Evolutionary conservation across 805 yeast species (phyloP).

Genomic region (Metschnikowia bowlesiae): DNA sequence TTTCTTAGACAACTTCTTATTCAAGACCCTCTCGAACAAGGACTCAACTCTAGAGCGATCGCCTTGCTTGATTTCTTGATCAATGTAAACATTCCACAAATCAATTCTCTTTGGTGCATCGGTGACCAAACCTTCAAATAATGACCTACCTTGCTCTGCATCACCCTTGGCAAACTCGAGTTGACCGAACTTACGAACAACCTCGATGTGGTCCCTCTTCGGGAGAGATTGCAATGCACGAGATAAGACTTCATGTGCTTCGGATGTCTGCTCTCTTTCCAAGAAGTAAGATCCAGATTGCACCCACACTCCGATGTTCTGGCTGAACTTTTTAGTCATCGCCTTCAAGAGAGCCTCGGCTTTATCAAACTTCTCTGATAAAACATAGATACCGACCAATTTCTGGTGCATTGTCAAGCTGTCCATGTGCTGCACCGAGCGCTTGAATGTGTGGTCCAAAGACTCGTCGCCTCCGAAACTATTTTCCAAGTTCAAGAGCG

Average conservation of each 20-base stretch:
- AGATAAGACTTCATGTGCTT: conserved; percentile 70
- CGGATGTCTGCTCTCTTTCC: conserved; percentile 51
- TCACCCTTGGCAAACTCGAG: conserved; percentile 85
- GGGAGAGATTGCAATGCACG: conserved; percentile 69
- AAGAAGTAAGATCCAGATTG: conserved; percentile 73
- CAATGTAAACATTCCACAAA: conserved; percentile 92
- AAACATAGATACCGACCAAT: conserved; percentile 66
- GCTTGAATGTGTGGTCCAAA: conserved; percentile 73
- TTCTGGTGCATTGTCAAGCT: conserved; percentile 75
- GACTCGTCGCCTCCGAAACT: conserved; percentile 86
- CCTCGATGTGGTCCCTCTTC: conserved; percentile 69
- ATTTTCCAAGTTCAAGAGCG: conserved; percentile 87
- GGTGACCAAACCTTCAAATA: conserved; percentile 86
- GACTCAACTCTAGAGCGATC: conserved; percentile 66
- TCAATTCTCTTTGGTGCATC: conserved; percentile 91
- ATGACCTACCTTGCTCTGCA: conserved; percentile 88
- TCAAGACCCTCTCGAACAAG: conserved; percentile 75
- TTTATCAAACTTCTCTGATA: conserved; percentile 65
- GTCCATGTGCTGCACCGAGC: conserved; percentile 90
- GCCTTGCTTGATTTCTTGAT: conserved; percentile 74
- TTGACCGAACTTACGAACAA: conserved; percentile 84
- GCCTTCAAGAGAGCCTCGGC: conserved; percentile 66
- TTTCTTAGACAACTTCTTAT: conserved; percentile 67
- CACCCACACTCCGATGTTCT: conserved; percentile 71
- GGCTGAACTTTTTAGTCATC: conserved; percentile 75